Evolutionary conservation across 2,329 filamentous ascomycete species (phyloP).

Genomic region (Endoconidiophora laricicola): DNA sequence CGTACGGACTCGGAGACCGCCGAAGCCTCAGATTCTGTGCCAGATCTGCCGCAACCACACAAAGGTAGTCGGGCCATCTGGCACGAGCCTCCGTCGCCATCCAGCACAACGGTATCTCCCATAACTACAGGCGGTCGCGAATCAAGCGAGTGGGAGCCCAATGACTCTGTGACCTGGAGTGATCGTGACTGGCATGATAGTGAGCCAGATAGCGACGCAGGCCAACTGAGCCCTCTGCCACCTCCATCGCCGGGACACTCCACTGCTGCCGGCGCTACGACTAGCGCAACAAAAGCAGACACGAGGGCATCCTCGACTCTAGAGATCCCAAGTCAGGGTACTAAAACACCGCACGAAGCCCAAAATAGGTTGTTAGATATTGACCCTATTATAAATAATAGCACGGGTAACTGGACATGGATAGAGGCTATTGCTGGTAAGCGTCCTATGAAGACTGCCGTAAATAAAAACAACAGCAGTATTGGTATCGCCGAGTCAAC

Average conservation of each 20-base stretch:
- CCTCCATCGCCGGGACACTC: not conserved
- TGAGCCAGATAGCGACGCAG: conserved; percentile 27
- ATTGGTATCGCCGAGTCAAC: no score
- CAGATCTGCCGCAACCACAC: conserved; percentile 16
- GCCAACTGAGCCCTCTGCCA: conserved; percentile 10
- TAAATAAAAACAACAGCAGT: no score
- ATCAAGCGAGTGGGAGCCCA: conserved; percentile 16
- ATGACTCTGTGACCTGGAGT: conserved; percentile 47
- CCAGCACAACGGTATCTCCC: not conserved
- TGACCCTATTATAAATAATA: no score
- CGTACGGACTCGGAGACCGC: not conserved
- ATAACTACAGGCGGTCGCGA: not conserved
- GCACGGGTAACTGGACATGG: conserved; percentile 29
- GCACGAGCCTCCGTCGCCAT: conserved; percentile 1
- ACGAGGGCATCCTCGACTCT: not conserved
- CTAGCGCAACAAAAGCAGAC: not conserved
- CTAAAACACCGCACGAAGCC: not conserved
- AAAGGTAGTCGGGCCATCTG: conserved; percentile 2
- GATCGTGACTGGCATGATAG: conserved; percentile 47
- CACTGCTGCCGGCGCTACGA: not conserved
- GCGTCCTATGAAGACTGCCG: conserved; percentile 12
- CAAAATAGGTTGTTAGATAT: not conserved
- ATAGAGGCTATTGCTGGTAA: conserved; percentile 37
- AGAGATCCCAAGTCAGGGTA: conserved; percentile 1
- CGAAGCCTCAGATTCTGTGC: conserved; percentile 15